These are phyloP conservation scores for Ashbya aceris DNA, from an alignment of 1,139 yeast species.

Conservation along the genomic window DNA sequence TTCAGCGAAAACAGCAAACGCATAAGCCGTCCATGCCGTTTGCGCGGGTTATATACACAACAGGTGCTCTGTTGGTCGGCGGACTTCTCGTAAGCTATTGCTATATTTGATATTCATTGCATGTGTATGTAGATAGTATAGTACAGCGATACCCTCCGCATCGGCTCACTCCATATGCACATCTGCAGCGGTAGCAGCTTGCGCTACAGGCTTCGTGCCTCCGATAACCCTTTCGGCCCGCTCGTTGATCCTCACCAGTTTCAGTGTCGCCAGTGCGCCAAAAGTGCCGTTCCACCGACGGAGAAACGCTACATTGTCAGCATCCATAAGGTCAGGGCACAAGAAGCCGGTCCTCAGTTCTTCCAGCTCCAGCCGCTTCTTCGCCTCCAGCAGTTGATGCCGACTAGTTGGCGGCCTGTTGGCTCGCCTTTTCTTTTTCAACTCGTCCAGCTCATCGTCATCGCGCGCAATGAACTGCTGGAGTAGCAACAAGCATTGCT, in stretches of 20 bases:
- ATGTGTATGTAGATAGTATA: too few species aligned
- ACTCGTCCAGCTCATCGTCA: conserved; percentile 57
- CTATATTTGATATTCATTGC: too few species aligned
- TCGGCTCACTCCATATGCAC: too few species aligned
- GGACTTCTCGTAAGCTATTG: too few species aligned
- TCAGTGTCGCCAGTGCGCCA: conserved; percentile 68
- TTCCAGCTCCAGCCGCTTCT: conserved; percentile 48
- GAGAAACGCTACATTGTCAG: conserved; percentile 47
- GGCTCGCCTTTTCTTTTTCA: conserved; percentile 57
- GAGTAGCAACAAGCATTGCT: conserved; percentile 53
- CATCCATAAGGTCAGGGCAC: conserved; percentile 64
- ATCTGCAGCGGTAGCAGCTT: too few species aligned
- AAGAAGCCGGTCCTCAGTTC: conserved; percentile 62
- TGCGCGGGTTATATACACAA: too few species aligned
- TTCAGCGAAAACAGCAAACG: conserved; percentile 7
- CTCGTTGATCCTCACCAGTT: conserved; percentile 27
- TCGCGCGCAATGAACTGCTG: conserved; percentile 58
- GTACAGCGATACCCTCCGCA: too few species aligned
- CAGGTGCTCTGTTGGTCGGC: too few species aligned
- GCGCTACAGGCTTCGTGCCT: conserved; percentile 10
- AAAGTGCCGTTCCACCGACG: conserved; percentile 72
- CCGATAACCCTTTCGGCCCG: conserved; percentile 23
- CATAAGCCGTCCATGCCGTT: background rate
- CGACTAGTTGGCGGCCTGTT: conserved; percentile 77
- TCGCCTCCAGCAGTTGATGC: conserved; percentile 58